Base-by-base conservation (phyloP, 306 rosid genomes). In the Rosa persica region DNA sequence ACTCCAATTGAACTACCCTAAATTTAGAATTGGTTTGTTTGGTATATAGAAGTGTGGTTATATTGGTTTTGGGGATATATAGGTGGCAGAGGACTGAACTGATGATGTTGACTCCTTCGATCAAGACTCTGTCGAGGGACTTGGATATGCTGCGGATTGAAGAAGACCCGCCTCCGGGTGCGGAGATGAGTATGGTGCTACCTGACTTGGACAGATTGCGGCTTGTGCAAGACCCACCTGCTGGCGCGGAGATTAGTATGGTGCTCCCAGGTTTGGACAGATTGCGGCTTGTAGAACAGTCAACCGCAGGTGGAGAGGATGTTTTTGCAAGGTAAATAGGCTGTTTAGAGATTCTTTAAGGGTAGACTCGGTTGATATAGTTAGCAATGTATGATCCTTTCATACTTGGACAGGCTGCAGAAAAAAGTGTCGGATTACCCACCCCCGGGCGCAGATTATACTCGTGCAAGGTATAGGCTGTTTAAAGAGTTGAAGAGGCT, bases 401-500 rank as follows among this genome's bases (percentile, higher is more conserved):
- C 8, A 61, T 27, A 12, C 9, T 61, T 61, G 67, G 20, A 27
- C 40, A 61, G 67, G 39, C 39, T 61, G 40, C 40, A 60, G 6
- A 60, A 5, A 6, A 61, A 25, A 5, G 40, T 61, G 9, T 27
- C 67, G 3, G 40, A 61, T 61, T 27, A 25, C 19, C 67, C 67
- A 12, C 67, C 40, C 20, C 67, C 67, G 3, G 40, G 67, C 17
- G 20, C 67, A 27, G 67, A 61, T 61, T 27, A 61, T 27, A 61
- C 67, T 25, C 19, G 8, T 27, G 36, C 40, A 61, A 61, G 67
- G 17, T 61, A 61, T 61, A 25, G 40, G 9, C 67, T 61, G 38
- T 61, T 61, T 13, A 61, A 27, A 30, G 67, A 61, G 67, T 61
- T 61, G 67, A 61, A 61, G 40, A 61, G 67, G 67, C 67, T 61